These are phyloP conservation scores for Ceratocystis alfenasii DNA, from an alignment of 2,329 filamentous ascomycete species.

Conservation along the genomic window DNA sequence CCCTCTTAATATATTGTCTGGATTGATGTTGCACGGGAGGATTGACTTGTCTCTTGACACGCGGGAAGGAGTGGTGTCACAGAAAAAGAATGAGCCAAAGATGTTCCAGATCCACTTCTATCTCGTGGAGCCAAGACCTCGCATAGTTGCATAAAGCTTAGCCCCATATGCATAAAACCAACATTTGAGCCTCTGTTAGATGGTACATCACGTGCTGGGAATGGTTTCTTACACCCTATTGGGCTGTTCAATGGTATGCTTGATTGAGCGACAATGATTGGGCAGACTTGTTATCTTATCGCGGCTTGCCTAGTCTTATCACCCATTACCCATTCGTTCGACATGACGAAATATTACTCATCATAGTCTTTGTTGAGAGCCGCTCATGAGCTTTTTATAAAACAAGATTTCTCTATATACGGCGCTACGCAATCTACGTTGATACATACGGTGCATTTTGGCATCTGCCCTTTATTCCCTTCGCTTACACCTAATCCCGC, in stretches of 20 bases:
- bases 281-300: background rate
- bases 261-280: background rate
- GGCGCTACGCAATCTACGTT: no score
- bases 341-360: background rate
- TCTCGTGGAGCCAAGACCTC: background rate
- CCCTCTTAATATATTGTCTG: background rate
- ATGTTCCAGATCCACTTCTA: background rate
- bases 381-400: no score
- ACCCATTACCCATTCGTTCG: background rate
- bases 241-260: background rate
- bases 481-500: no score
- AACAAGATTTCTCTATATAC: no score
- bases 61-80: background rate
- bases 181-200: background rate
- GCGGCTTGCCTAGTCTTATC: background rate
- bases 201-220: background rate
- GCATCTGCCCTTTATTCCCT: background rate
- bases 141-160: background rate
- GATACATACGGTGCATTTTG: background rate
- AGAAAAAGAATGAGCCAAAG: background rate
- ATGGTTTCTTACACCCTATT: background rate
- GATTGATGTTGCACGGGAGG: background rate
- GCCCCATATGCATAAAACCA: background rate
- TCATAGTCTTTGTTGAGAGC: background rate
- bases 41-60: background rate